Evolutionary conservation across 2,329 filamentous ascomycete genomes (phyloP).

Genomic region (Aureobasidium musti): DNA sequence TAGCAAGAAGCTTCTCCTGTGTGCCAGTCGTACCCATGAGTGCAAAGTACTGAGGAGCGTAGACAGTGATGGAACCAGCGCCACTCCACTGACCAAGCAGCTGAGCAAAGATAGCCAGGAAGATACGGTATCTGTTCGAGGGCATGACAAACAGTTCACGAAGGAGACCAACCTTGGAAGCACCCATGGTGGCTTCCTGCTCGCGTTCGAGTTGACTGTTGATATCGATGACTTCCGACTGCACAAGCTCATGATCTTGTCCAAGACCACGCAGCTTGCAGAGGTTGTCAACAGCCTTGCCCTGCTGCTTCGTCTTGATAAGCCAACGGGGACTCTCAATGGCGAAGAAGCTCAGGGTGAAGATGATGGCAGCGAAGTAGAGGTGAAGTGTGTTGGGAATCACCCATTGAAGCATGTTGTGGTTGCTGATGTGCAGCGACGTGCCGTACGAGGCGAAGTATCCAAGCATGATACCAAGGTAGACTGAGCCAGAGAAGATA

Average conservation of each 20-base stretch:
- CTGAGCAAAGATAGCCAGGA: slow-evolving; percentile 68
- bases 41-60: slow-evolving; percentile 71
- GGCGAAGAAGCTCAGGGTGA: slow-evolving; percentile 59
- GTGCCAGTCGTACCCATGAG: slow-evolving; percentile 69
- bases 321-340: slow-evolving; percentile 42
- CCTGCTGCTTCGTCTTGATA: slow-evolving; percentile 39
- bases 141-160: slow-evolving; percentile 68
- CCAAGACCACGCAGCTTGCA: slow-evolving; percentile 38
- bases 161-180: slow-evolving; percentile 64
- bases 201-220: slow-evolving; percentile 67
- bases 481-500: slow-evolving; percentile 70
- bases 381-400: slow-evolving; percentile 74
- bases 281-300: slow-evolving; percentile 38
- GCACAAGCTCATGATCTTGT: slow-evolving; percentile 39
- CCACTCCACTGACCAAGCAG: slow-evolving; percentile 67
- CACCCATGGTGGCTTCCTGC: slow-evolving; percentile 67
- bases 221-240: slow-evolving; percentile 63
- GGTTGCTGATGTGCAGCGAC: slow-evolving; percentile 54
- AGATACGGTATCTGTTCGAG: slow-evolving; percentile 72
- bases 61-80: slow-evolving; percentile 72
- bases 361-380: slow-evolving; percentile 73
- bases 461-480: slow-evolving; percentile 53
- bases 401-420: slow-evolving; percentile 52
- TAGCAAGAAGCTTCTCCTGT: slow-evolving; percentile 70
- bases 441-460: slow-evolving; percentile 68